phyloP scores from a whole-genome alignment of 225 moss, liverwort and hornwort genomes.

The Marchantia paleacea region DNA sequence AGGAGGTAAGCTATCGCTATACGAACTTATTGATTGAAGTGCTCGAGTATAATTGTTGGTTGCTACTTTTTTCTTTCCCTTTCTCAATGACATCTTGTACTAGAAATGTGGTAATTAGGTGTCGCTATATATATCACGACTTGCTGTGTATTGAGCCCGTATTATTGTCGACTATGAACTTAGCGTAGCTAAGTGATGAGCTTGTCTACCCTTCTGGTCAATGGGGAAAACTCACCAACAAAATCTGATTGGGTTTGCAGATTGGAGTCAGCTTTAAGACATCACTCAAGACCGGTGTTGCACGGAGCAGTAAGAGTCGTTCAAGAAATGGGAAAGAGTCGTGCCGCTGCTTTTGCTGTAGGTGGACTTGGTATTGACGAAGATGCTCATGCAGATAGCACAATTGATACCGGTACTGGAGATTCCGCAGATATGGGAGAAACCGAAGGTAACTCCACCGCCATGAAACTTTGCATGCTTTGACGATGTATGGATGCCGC shows the following conservation, averaged over 20 bases:
- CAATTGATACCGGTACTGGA: slow-evolving; percentile 57
- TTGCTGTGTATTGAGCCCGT: too few species aligned
- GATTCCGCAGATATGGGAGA: slow-evolving; percentile 56
- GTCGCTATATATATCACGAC: too few species aligned
- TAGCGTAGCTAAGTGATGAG: too few species aligned
- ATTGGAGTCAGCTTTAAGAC: slow-evolving; percentile 86
- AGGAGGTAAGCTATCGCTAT: slow-evolving; percentile 53
- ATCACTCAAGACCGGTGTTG: slow-evolving; percentile 82
- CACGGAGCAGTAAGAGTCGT: slow-evolving; percentile 94
- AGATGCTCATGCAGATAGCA: slow-evolving; percentile 66
- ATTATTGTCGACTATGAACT: too few species aligned
- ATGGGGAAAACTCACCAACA: too few species aligned
- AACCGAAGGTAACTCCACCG: slow-evolving; percentile 33
- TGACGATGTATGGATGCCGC: background rate
- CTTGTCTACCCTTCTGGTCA: too few species aligned
- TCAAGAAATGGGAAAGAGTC: slow-evolving; percentile 97
- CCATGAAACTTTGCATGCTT: background rate
- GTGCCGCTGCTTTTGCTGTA: slow-evolving; percentile 85
- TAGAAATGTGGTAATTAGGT: too few species aligned
- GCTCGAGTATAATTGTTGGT: too few species aligned
- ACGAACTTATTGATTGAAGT: background rate
- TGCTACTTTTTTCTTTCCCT: too few species aligned
- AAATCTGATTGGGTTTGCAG: slow-evolving; percentile 31
- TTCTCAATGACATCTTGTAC: too few species aligned
- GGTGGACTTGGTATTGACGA: slow-evolving; percentile 86